Evolutionary conservation across 768 basidiomycete species (phyloP).

Genomic region (Candolleomyces efflorescens): DNA sequence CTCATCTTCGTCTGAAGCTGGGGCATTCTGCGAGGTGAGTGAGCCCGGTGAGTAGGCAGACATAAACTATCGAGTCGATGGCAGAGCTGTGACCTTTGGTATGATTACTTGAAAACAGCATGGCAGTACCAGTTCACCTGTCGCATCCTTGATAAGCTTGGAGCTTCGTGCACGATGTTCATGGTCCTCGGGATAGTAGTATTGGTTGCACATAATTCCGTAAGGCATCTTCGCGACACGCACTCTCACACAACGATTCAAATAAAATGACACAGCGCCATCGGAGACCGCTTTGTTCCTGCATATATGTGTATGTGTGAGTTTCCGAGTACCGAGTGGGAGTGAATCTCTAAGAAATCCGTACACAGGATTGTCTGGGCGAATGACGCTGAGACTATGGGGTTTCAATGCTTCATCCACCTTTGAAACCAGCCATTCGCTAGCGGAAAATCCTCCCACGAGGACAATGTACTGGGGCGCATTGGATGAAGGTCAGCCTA

Average conservation of each 20-base stretch:
- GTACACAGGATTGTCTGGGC: constrained; percentile 12
- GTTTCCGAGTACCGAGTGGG: too few species aligned
- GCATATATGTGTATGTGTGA: not conserved
- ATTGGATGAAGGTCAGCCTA: not conserved
- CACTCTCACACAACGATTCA: constrained; percentile 18
- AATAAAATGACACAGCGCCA: constrained; percentile 22
- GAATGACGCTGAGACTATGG: constrained; percentile 1
- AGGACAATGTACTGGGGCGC: constrained; percentile 15
- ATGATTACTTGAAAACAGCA: too few species aligned
- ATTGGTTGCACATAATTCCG: constrained; percentile 13
- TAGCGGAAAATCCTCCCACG: constrained; percentile 20
- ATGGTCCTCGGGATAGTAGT: constrained; percentile 9
- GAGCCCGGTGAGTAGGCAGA: too few species aligned
- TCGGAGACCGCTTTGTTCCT: constrained; percentile 29
- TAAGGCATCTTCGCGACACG: constrained; percentile 21
- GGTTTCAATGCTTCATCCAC: constrained; percentile 4
- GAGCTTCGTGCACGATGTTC: constrained; percentile 14
- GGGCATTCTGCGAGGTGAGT: too few species aligned
- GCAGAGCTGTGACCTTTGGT: too few species aligned
- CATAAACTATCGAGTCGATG: too few species aligned
- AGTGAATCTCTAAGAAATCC: not conserved
- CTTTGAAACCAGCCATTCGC: constrained; percentile 16
- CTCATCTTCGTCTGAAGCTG: too few species aligned
- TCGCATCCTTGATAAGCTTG: not conserved
- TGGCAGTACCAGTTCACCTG: too few species aligned